These are phyloP conservation scores for Zymoseptoria passerinii DNA, from an alignment of 2,329 filamentous ascomycete species.

Conservation along the genomic window DNA sequence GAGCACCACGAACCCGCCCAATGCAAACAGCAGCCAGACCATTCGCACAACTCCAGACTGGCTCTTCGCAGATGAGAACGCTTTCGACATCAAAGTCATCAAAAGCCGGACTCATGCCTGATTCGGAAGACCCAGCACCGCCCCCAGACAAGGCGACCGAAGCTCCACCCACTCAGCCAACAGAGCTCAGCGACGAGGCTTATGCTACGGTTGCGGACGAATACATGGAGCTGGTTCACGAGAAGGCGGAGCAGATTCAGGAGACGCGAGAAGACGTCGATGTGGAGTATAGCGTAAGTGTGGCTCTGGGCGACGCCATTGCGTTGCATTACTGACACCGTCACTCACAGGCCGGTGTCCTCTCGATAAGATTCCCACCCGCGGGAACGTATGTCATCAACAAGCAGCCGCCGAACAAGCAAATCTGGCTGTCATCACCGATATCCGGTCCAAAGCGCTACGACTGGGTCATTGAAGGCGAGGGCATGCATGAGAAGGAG, in stretches of 20 bases:
- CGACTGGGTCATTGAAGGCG: constrained; percentile 72
- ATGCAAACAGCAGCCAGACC: constrained; percentile 1
- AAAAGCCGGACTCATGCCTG: constrained; percentile 36
- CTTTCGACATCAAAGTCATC: constrained; percentile 13
- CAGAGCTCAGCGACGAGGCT: constrained; percentile 58
- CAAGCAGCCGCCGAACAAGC: constrained; percentile 96
- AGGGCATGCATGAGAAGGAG: constrained; percentile 70
- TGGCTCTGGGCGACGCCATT: background rate
- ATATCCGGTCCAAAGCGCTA: constrained; percentile 87
- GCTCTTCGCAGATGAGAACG: constrained; percentile 11
- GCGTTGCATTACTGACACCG: constrained; percentile 4
- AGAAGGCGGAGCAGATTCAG: constrained; percentile 61
- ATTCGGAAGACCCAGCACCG: constrained; percentile 33
- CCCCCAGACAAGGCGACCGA: constrained; percentile 28
- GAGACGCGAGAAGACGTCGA: constrained; percentile 71
- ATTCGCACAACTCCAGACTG: constrained; percentile 6
- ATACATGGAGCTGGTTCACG: constrained; percentile 57
- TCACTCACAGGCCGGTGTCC: constrained; percentile 63
- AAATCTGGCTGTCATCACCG: constrained; percentile 92
- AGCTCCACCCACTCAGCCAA: constrained; percentile 41
- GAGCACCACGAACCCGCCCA: constrained; percentile 4
- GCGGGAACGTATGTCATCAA: constrained; percentile 87
- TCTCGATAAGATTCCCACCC: constrained; percentile 62
- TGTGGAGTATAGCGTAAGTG: constrained; percentile 78
- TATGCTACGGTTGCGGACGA: constrained; percentile 72